Evolutionary conservation across 768 basidiomycete genomes (phyloP), one percentile per base, ranked within the genome.

Genomic region (Mycena rebaudengoi): DNA sequence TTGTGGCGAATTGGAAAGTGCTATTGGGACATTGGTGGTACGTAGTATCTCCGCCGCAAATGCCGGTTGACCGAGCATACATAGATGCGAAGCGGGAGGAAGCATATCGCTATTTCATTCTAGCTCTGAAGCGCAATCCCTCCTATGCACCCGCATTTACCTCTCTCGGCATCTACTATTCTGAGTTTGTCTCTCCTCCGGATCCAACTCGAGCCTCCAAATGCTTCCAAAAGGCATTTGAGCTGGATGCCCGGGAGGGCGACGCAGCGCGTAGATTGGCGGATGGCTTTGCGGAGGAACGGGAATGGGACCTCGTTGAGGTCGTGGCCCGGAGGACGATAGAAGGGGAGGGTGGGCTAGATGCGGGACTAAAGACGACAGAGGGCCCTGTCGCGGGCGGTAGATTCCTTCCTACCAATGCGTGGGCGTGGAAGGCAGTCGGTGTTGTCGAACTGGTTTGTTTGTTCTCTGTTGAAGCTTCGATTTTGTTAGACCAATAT

Each of bases 351-450:
- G 95, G 95, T 29, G 94, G 92, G 10, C 70, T 89, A 25, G 84
- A 87, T 65, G 87, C 85, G 23, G 89, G 83, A 13, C 77, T 85
- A 49, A 82, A 78, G 66, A 76, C n/a, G n/a, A n/a, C 69, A 54
- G 72, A 70, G 6, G 79, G 77, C 23, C 77, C 76, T 4, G 78
- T 81, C 8, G n/a, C n/a, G n/a, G n/a, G n/a, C n/a, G 83, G 84
- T 48, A 80, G 86, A 68, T 89, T 89, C 73, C 80, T 88, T 41
- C 91, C 93, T 0, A 88, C 87, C 35, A 96, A 97, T 69, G 86
- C 91, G 8, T 99, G 98, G 98, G 98, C 98, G 4, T 99, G 97
- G 96, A 98, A 98, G 76, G 96, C 96, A 21, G 78, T 95, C 33
- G 98, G 95, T 1, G 87, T 94, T 0, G 96, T 96, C 2, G 95